Percentiles rank a stretch among this genome's conserved stretches.
phyloP scores from a whole-genome alignment of 2,329 filamentous ascomycete genomes.

The Penicillium aurantiogriseum region DNA sequence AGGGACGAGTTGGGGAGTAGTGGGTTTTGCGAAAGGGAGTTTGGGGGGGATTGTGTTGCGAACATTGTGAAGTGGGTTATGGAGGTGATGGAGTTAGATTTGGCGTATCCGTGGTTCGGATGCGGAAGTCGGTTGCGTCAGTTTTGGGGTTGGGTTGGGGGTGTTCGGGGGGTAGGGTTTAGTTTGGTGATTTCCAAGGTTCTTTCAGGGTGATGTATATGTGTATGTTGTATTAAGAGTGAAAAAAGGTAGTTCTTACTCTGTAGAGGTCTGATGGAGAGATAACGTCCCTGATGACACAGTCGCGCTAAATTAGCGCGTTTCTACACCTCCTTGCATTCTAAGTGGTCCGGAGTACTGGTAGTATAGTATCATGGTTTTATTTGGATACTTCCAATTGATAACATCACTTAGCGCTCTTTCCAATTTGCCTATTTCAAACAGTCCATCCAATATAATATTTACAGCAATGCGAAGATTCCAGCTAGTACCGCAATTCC shows the following conservation, averaged over 20 bases:
- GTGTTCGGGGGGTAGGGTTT: too few relatives aligned
- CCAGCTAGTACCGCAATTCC: neutral
- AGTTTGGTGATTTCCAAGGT: neutral
- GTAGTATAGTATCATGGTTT: neutral
- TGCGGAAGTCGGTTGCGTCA: constrained; percentile 18
- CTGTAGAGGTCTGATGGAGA: neutral
- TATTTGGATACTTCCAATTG: neutral
- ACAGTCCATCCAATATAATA: neutral
- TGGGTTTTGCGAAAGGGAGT: constrained; percentile 25
- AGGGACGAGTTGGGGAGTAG: constrained; percentile 25
- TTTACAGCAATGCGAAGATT: neutral
- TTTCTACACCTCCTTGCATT: neutral
- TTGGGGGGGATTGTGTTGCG: constrained; percentile 23
- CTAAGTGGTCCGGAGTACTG: neutral
- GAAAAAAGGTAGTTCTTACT: neutral
- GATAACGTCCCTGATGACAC: neutral
- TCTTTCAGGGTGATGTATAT: too few relatives aligned
- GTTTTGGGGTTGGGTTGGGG: neutral
- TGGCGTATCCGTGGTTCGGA: constrained; percentile 19
- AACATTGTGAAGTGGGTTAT: constrained; percentile 27
- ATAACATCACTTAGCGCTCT: too few relatives aligned
- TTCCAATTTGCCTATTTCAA: neutral
- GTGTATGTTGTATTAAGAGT: neutral
- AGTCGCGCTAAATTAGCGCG: neutral
- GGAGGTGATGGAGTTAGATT: constrained; percentile 5